A percentile compares a stretch with the other conserved stretches of the same genome.
Conservation (phyloP, 495 filamentous ascomycete species). For the Trichoderma erinaceum region DNA sequence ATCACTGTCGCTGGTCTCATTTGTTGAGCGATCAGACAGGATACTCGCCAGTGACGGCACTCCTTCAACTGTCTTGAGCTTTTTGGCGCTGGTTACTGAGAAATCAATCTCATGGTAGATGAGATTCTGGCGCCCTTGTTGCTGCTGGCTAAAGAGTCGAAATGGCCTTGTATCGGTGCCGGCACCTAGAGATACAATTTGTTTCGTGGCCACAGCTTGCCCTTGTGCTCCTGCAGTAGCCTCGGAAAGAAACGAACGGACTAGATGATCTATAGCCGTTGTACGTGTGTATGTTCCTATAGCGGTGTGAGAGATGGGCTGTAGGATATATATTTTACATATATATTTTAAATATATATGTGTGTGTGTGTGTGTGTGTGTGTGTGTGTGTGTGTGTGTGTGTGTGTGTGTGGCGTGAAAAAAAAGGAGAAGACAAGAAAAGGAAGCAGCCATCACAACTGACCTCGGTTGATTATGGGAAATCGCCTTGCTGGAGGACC, state of each 20-base stretch:
- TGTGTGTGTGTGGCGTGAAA: slow-evolving; percentile 17
- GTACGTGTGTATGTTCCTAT: slow-evolving; percentile 92
- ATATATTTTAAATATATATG: too few species aligned
- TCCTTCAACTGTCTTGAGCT: slow-evolving; percentile 38
- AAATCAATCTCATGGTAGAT: slow-evolving; percentile 95
- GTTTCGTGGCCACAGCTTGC: slow-evolving; percentile 41
- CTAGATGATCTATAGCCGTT: slow-evolving; percentile 73
- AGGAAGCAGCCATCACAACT: slow-evolving; percentile 14
- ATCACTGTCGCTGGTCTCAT: slow-evolving; percentile 19
- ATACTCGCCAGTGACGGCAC: slow-evolving; percentile 26
- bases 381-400: slow-evolving; percentile 81
- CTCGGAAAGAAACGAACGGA: slow-evolving; percentile 59
- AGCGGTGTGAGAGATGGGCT: slow-evolving; percentile 18
- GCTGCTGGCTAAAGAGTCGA: slow-evolving; percentile 47
- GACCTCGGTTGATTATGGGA: slow-evolving; percentile 92
- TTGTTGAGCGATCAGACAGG: slow-evolving; percentile 23
- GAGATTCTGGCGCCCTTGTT: slow-evolving; percentile 36
- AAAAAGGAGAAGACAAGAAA: slow-evolving; percentile 12
- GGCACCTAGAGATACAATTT: slow-evolving; percentile 90
- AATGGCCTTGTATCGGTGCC: slow-evolving; percentile 89
- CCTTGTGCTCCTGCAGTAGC: slow-evolving; percentile 20
- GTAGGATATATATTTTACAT: slow-evolving; percentile 8
- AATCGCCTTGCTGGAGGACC: slow-evolving; percentile 48
- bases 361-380: too few species aligned
- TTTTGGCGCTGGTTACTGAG: slow-evolving; percentile 59